phyloP scores from a whole-genome alignment of 257 asterid species.

The Sherardia arvensis region DNA sequence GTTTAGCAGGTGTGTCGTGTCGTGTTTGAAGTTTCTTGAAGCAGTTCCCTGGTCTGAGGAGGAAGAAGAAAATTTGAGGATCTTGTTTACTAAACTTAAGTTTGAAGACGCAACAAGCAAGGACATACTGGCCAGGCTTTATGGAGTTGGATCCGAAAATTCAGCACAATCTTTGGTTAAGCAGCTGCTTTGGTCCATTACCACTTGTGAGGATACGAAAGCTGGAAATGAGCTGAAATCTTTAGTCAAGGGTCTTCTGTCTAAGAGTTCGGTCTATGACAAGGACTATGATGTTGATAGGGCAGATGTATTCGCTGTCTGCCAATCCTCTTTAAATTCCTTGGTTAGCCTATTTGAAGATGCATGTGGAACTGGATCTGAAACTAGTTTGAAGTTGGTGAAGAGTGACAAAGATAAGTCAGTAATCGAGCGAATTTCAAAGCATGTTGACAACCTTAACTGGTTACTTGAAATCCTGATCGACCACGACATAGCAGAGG shows the following conservation, averaged over 20 bases:
- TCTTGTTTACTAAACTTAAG: slow-evolving; percentile 33
- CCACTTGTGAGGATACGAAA: slow-evolving; percentile 41
- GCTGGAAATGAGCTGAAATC: slow-evolving; percentile 77
- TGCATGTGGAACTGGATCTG: slow-evolving; percentile 26
- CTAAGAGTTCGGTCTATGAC: slow-evolving; percentile 59
- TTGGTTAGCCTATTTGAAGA: slow-evolving; percentile 56
- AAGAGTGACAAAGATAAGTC: slow-evolving; percentile 42
- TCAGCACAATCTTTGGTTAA: slow-evolving; percentile 47
- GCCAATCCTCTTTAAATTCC: slow-evolving; percentile 49
- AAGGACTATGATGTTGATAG: slow-evolving; percentile 49
- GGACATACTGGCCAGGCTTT: slow-evolving; percentile 61
- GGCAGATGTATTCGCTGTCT: slow-evolving; percentile 47
- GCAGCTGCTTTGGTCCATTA: slow-evolving; percentile 63
- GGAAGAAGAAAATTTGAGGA: slow-evolving; percentile 85
- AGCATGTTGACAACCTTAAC: slow-evolving; percentile 71
- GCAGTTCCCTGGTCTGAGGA: slow-evolving; percentile 97
- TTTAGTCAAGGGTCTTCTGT: slow-evolving; percentile 63
- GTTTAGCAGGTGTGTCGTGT: slow-evolving; percentile 51
- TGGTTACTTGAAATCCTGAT: slow-evolving; percentile 81
- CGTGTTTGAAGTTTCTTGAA: slow-evolving; percentile 73
- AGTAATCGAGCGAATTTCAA: slow-evolving; percentile 54
- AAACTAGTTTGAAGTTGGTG: slow-evolving; percentile 16
- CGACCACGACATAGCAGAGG: slow-evolving; percentile 78
- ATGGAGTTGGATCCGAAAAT: slow-evolving; percentile 27
- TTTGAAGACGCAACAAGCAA: slow-evolving; percentile 36